phyloP scores from a whole-genome alignment of 805 yeast species.

The Candida koratica region DNA sequence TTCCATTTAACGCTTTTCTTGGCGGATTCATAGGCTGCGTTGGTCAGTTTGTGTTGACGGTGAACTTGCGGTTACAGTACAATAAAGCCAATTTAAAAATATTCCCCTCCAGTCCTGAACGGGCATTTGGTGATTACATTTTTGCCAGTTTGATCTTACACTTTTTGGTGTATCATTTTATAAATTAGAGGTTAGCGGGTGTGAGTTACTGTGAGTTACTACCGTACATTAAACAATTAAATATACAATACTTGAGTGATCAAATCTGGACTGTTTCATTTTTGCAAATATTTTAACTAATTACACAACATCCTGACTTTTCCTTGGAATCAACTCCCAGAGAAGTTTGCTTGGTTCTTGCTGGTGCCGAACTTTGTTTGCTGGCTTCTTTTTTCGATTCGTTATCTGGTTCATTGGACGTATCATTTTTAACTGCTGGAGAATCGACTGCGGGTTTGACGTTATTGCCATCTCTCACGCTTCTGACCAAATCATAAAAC shows the following conservation, averaged over 20 bases:
- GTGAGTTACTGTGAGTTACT: too few species aligned
- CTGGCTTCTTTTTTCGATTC: constrained; percentile 9
- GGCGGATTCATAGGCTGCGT: constrained; percentile 91
- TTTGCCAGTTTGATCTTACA: constrained; percentile 86
- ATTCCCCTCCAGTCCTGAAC: constrained; percentile 28
- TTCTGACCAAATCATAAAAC: constrained; percentile 64
- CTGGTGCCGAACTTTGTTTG: constrained; percentile 9
- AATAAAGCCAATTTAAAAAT: constrained; percentile 17
- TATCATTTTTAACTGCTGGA: constrained; percentile 6
- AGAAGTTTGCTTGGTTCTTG: constrained; percentile 13
- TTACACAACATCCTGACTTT: constrained; percentile 36
- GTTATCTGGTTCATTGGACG: constrained; percentile 8
- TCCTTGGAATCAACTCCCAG: constrained; percentile 23
- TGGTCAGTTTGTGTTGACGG: constrained; percentile 90
- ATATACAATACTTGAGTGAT: background rate
- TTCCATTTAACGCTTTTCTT: constrained; percentile 95
- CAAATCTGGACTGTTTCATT: background rate
- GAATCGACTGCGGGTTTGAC: constrained; percentile 1
- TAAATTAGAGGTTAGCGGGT: too few species aligned
- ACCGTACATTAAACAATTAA: too few species aligned
- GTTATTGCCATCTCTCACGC: constrained; percentile 35
- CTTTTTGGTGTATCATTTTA: constrained; percentile 85
- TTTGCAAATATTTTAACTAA: constrained; percentile 28
- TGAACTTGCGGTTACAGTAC: constrained; percentile 72
- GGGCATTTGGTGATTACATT: constrained; percentile 83